Conservation (phyloP, 106 monocot genomes). For the Amphibolis antarctica region DNA sequence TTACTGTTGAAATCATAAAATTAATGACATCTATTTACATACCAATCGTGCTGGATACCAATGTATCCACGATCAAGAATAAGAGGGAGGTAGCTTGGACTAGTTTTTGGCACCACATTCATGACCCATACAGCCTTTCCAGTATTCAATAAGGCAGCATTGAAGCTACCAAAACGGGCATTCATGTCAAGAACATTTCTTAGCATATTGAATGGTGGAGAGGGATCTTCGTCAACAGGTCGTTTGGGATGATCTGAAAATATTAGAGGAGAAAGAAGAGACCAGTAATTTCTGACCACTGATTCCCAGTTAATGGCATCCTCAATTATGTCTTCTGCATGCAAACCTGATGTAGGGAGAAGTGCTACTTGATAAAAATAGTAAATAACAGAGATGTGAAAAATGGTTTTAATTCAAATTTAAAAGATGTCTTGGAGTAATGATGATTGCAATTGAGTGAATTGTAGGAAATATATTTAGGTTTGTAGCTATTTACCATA, state of each 20-base stretch:
- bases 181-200: constrained; percentile 95
- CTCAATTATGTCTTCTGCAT: constrained; percentile 47
- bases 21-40: neutral
- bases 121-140: constrained; percentile 94
- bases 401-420: neutral
- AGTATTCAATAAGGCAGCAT: constrained; percentile 71
- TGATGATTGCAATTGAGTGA: neutral
- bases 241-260: constrained; percentile 98
- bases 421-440: neutral
- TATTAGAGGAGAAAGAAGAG: constrained; percentile 81
- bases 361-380: neutral
- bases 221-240: constrained; percentile 92
- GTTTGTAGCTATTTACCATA: constrained; percentile 36
- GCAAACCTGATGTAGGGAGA: constrained; percentile 35
- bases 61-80: constrained; percentile 84
- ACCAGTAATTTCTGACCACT: constrained; percentile 65
- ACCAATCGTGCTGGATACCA: constrained; percentile 99
- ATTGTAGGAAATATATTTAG: neutral
- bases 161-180: constrained; percentile 73
- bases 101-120: constrained; percentile 78
- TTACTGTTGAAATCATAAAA: neutral
- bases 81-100: constrained; percentile 58
- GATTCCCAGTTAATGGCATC: constrained; percentile 55
- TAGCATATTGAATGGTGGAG: constrained; percentile 89
- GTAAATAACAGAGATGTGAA: neutral